Percentiles rank a stretch among this genome's conserved stretches.
phyloP scores from a whole-genome alignment of 495 filamentous ascomycete genomes.

The Aspergillus bridgeri region DNA sequence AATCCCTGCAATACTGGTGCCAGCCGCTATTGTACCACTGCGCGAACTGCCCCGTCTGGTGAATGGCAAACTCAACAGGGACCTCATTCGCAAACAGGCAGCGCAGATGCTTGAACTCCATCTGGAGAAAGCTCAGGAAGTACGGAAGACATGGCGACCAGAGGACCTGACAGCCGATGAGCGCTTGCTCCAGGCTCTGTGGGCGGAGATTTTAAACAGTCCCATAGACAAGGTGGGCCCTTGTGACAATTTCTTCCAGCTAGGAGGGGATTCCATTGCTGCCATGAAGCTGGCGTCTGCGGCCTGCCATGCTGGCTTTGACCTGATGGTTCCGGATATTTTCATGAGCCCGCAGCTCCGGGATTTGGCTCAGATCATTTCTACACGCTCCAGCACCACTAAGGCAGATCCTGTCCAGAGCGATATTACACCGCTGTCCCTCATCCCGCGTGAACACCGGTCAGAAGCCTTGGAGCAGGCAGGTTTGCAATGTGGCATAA shows the following conservation, averaged over 20 bases:
- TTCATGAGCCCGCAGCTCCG: not conserved
- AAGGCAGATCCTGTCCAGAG: no score
- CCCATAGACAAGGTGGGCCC: not conserved
- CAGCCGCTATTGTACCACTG: no score
- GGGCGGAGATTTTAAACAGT: not conserved
- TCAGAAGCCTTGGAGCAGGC: no score
- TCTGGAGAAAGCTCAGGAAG: not conserved
- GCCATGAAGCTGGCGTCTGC: not conserved
- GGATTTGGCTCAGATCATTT: not conserved
- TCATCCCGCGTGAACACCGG: no score
- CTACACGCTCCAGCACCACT: no score
- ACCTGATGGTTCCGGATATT: not conserved
- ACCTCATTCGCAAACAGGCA: not conserved
- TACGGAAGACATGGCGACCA: no score
- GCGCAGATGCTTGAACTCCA: not conserved
- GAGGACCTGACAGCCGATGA: not conserved
- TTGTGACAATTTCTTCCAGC: not conserved
- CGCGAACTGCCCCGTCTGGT: no score
- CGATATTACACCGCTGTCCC: no score
- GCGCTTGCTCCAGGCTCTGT: not conserved
- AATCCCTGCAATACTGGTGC: no score
- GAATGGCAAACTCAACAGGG: no score
- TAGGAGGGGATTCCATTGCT: not conserved
- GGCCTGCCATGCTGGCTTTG: not conserved
- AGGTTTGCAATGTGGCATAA: no score